Base-by-base conservation (phyloP, 2,329 filamentous ascomycete species). In the Magnaporthiopsis poae region DNA sequence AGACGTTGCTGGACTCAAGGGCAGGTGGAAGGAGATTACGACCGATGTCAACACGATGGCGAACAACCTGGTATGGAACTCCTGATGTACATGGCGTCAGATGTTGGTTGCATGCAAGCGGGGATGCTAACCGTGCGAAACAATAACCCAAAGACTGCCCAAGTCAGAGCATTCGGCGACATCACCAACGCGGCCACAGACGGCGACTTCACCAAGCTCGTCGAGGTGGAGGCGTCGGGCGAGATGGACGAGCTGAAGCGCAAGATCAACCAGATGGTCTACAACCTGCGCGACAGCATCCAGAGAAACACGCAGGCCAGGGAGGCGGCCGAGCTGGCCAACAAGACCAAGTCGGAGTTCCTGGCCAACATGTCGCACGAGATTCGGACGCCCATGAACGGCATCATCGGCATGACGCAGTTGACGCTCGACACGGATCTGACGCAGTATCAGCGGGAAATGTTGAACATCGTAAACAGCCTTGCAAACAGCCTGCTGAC, bases 201-300 rank as follows among this genome's bases (percentile, higher is more conserved):
- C 75, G 95, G 95, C 69, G 94, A 99, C 77, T 98, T 98, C 77
- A 96, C 92, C 31, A 96, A 97, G 76, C 87, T 96, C 67, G 94
- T 99, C 76, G 96, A 95, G 63, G 94, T 99, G 25, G 93, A 97
- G 77, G 95, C 95, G 27, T 97, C 94, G 15, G 95, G 95, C 70
- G 95, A 99, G 78, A 98, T 99, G 95, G 95, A 98, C 78, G 94
- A 98, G 77, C 84, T 99, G 72, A 99, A 99, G 80, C 88, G 93
- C 73, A 98, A 98, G 83, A 98, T 99, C 84, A 99, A 98, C 76
- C 91, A 96, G 80, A 99, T 99, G 95, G 93, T 98, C 65, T 95
- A 91, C 75, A 96, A 96, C 75, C 80, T 99, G 69, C 84, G 94
- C 71, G 95, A 98, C 78, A 96, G 91, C 82, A 97, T 99, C 71